Evolutionary conservation across 2,329 filamentous ascomycete species (phyloP), one percentile per base, ranked within the genome.

Genomic region (Ustulina deusta): DNA sequence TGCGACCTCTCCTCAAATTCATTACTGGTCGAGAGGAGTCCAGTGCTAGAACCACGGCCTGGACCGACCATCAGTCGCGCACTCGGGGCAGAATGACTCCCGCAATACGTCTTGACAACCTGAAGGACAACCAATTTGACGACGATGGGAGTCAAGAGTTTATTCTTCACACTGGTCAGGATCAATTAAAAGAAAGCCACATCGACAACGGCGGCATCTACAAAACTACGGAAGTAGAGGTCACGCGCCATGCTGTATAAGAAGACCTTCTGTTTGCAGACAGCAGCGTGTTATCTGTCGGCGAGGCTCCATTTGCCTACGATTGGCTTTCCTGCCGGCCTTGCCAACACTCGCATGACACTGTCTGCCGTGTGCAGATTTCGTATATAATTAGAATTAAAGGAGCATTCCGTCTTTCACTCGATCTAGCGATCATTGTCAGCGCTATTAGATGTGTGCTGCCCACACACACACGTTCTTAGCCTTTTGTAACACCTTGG

Each of bases 211-310:
- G 20, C 40, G 64, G 34, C 9, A 66, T 66, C 22, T 66, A 66
- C 25, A 66, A 63, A 55, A 66, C 64, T 4, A 66, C 64, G 3
- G 60, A 49, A 29, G 60, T 66, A 22, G 64, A 66, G 55, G 55
- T 66, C 29, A 63, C 59, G 9, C 54, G 56, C 15, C 52, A 66
- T 10, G 60, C 60, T 17, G 22, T 48, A 25, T 66, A 32, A 63
- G 17, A 13, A 27, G 29, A 36, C 5, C 6, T 38, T 34, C 6
- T n/a, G 6, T 20, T 20, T 49, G 9, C 29, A n/a, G n/a, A 32
- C 29, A 22, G 25, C 13, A n/a, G 40, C 25, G 55, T 57, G 7
- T 32, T 22, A 15, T 48, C 27, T 58, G 1, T 34, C 13, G 9
- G 38, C 22, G 17, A 36, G 13, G 27, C 25, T 44, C 13, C 15